These are phyloP conservation scores for Holtermannia corniformis DNA, from an alignment of 768 basidiomycete genomes.

Conservation along the genomic window DNA sequence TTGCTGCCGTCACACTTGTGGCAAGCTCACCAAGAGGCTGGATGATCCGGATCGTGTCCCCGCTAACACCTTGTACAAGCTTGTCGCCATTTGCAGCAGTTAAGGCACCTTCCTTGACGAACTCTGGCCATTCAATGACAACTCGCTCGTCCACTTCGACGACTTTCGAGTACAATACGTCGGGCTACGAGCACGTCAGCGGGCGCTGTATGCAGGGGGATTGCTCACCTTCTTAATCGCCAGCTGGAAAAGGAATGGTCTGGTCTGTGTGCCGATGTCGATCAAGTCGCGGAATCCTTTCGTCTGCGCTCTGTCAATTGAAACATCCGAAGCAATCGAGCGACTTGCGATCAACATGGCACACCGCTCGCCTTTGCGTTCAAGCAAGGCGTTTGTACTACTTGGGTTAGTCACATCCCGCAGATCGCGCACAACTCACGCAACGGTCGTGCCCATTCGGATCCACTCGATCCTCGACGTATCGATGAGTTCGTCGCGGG, in stretches of 20 bases:
- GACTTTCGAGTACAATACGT: conserved; percentile 47
- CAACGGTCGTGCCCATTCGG: conserved; percentile 31
- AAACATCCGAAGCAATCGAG: conserved; percentile 21
- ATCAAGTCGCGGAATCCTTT: conserved; percentile 53
- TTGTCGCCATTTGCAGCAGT: conserved; percentile 21
- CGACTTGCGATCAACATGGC: conserved; percentile 24
- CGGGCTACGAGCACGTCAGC: conserved; percentile 24
- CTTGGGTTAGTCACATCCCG: neutral
- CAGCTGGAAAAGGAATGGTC: conserved; percentile 85
- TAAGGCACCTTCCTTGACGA: conserved; percentile 10
- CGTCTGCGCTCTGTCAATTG: conserved; percentile 17
- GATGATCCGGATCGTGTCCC: conserved; percentile 44
- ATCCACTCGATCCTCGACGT: conserved; percentile 21
- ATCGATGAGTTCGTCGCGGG: conserved; percentile 55
- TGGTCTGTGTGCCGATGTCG: conserved; percentile 82
- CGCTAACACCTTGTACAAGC: conserved; percentile 14
- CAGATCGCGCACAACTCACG: conserved; percentile 1
- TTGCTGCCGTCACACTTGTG: too few relatives aligned
- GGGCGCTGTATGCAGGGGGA: too few relatives aligned
- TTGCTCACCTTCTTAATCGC: conserved; percentile 54
- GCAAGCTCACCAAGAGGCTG: conserved; percentile 53
- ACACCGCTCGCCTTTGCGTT: conserved; percentile 25
- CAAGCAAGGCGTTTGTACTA: conserved; percentile 25
- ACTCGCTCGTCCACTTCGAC: conserved; percentile 64
- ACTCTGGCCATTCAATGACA: conserved; percentile 11